Base-by-base conservation (phyloP, 495 filamentous ascomycete genomes). In the Talaromyces proteolyticus region DNA sequence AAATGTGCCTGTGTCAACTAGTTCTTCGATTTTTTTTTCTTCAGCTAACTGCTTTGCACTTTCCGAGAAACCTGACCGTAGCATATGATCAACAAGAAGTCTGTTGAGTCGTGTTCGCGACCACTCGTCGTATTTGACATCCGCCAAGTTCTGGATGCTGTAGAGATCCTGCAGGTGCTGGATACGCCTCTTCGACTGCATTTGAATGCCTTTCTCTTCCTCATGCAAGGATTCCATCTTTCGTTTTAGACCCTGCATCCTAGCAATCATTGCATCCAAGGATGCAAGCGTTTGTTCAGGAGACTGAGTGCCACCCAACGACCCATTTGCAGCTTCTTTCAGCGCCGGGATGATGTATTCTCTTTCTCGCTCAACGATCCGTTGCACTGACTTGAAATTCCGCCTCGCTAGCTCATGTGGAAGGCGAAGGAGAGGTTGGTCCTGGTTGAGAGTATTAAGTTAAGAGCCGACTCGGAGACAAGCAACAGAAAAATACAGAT, bases 71-170 rank as follows among this genome's bases (percentile, higher is more conserved):
- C 92, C 92, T 48, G 82, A 83, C 21, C 93, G 78, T 39, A 96
- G 67, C 60, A 97, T 71, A 67, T 94, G 95, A 64, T 98, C 93
- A 36, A 94, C 88, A 42, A 98, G 63, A 37, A 97, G 70, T 20
- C 94, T 75, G 69, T 95, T 85, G 48, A 97, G 72, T 25, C 93
- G 77, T 10, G 79, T 74, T 34, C 86, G 77, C 37, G 86, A 88
- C 94, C 94, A 98, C 47, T 79, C 72, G 57, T 96, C 94, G 66
- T 97, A 98, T 56, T 89, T 90, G 49, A 94, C 89, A 68, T 97
- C 94, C 39, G 86, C 86, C 57, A 96, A 68, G 52, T 81, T 91
- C 38, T 86, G 81, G 53, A 97, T 88, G 51, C 76, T 65, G 56
- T 91, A 86, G 12, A 98, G 73, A 49, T 87, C 81, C 48, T 86